A percentile compares a stretch with the other conserved stretches of the same genome.
Evolutionary conservation across 2,329 filamentous ascomycete species (phyloP).

Genomic region (Fusarium tuaranense): DNA sequence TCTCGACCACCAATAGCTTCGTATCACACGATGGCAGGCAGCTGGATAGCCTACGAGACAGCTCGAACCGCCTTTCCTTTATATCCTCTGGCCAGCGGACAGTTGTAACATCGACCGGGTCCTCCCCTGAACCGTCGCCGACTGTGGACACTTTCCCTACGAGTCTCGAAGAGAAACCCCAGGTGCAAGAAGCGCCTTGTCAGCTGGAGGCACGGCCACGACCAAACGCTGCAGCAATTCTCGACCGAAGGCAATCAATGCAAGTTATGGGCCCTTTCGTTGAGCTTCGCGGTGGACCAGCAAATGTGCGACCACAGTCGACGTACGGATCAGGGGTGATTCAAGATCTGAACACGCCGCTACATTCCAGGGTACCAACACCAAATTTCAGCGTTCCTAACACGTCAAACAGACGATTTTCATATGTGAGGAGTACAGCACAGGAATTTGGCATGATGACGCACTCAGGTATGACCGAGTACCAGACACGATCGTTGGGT

Average conservation of each 20-base stretch:
- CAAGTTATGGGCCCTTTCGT: slow-evolving; percentile 59
- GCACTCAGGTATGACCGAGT: slow-evolving; percentile 31
- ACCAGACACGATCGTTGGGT: slow-evolving; percentile 23
- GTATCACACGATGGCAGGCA: slow-evolving; percentile 70
- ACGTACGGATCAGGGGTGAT: slow-evolving; percentile 27
- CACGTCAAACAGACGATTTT: slow-evolving; percentile 58
- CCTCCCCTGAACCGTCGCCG: slow-evolving; percentile 68
- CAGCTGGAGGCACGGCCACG: slow-evolving; percentile 55
- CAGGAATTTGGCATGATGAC: slow-evolving; percentile 31
- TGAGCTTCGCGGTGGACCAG: slow-evolving; percentile 51
- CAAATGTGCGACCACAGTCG: slow-evolving; percentile 39
- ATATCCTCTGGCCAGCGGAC: slow-evolving; percentile 72
- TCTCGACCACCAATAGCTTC: slow-evolving; percentile 68
- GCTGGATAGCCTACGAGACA: slow-evolving; percentile 68
- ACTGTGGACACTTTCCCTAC: slow-evolving; percentile 61
- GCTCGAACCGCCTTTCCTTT: slow-evolving; percentile 67
- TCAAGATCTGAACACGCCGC: slow-evolving; percentile 16
- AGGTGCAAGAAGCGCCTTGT: slow-evolving; percentile 38
- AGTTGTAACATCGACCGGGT: slow-evolving; percentile 66
- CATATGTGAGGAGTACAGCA: slow-evolving; percentile 49
- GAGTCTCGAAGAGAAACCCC: slow-evolving; percentile 33
- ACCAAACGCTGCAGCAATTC: slow-evolving; percentile 65
- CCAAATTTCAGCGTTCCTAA: slow-evolving; percentile 68
- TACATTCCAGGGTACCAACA: slow-evolving; percentile 40
- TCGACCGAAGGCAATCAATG: slow-evolving; percentile 64